Base-by-base conservation (phyloP, 768 basidiomycete species). In the Brasilioporus rufonigricans region DNA sequence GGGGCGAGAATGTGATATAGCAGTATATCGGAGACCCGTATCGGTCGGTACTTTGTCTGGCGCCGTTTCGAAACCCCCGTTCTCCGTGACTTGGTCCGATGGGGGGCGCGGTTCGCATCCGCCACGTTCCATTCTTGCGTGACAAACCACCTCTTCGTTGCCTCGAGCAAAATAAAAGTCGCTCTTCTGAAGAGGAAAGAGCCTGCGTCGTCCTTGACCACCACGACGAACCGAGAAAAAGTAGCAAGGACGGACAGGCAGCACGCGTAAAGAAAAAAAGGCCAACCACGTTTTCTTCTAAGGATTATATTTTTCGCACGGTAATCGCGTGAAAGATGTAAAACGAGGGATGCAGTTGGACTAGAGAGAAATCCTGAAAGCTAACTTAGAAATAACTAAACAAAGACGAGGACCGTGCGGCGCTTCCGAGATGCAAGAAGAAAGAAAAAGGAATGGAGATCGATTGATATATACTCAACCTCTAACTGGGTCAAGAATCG, bases 91-190 rank as follows among this genome's bases (percentile, higher is more conserved):
- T n/a, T n/a, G n/a, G n/a, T n/a, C n/a, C n/a, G 27, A 33, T 10
- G 7, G 26, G 33, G 27, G 40, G 10, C 16, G 7, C 27, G 48
- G 48, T 58, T 41, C 51, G 39, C 53, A 33, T 44, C 23, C 31
- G 44, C 61, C 58, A 55, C n/a, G 16, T 52, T 24, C 21, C 29
- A 19, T 41, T 67, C 57, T 69, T 59, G 62, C 61, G 59, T 33
- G 67, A 58, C 58, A 69, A 68, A 69, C 67, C 66, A 68, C 65
- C 67, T 58, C 66, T 53, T 66, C 62, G 21, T 53, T 52, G 58
- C 67, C 67, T 66, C 41, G 62, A 56, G 67, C 58, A 41, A 46
- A 29, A 29, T 5, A 38, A 21, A 35, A 9, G 4, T 6, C 35
- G 55, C 62, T 48, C 66, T 62, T 61, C 41, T 57, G 57, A 59